phyloP scores from a whole-genome alignment of 2,329 filamentous ascomycete genomes.

The Aureobasidium mangrovei region DNA sequence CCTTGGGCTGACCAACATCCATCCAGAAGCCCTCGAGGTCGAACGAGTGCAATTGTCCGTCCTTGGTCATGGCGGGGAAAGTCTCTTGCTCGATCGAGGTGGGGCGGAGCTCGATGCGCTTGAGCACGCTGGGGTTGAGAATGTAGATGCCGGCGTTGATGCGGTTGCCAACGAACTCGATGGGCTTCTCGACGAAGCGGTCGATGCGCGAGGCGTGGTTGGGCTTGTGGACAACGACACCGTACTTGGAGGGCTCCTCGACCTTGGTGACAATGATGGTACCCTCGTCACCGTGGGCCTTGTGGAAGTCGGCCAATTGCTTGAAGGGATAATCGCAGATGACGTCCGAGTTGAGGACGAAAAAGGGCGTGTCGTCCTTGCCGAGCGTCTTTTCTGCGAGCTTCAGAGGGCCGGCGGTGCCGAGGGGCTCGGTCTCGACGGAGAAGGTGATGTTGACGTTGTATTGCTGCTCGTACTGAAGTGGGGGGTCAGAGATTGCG shows the following conservation, averaged over 20 bases:
- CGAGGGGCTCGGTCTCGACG: conserved; percentile 88
- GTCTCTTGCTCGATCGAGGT: conserved; percentile 99
- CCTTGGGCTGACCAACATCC: conserved; percentile 97
- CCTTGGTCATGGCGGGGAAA: conserved; percentile 86
- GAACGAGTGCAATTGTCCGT: conserved; percentile 88
- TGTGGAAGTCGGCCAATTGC: conserved; percentile 85
- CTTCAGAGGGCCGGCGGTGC: conserved; percentile 91
- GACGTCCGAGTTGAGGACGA: conserved; percentile 96
- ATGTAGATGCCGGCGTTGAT: conserved; percentile 99
- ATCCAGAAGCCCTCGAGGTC: conserved; percentile 99
- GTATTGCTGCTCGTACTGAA: conserved; percentile 76
- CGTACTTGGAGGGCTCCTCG: conserved; percentile 97
- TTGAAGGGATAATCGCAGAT: conserved; percentile 97
- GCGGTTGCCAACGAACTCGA: conserved; percentile 96
- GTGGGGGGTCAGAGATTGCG: conserved; percentile 4
- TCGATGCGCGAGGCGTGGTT: conserved; percentile 87
- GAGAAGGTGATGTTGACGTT: conserved; percentile 96
- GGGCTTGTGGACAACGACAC: conserved; percentile 95
- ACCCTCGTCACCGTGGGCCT: conserved; percentile 83
- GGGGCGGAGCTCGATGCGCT: conserved; percentile 88
- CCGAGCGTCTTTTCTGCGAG: conserved; percentile 83
- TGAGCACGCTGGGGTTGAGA: conserved; percentile 81
- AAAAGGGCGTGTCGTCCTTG: conserved; percentile 92
- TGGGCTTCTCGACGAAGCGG: conserved; percentile 98
- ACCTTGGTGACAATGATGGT: conserved; percentile 99